Evolutionary conservation across 805 yeast genomes (phyloP).

Genomic region (Metschnikowia cerradonensis): DNA sequence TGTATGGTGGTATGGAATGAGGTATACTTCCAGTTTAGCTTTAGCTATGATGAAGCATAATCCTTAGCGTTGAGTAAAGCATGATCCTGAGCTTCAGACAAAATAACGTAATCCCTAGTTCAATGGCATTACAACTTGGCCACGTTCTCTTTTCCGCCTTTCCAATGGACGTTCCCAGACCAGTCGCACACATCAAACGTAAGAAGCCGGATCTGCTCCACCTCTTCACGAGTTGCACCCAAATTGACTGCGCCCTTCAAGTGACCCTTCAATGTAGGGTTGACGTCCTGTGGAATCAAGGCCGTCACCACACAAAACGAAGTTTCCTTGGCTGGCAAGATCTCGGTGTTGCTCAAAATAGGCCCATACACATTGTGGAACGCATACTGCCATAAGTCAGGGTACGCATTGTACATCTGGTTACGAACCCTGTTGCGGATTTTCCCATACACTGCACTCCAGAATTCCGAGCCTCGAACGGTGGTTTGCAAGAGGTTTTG

Average conservation of each 20-base stretch:
- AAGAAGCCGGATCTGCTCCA: slow-evolving; percentile 56
- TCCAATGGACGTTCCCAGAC: slow-evolving; percentile 57
- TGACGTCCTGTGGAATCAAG: slow-evolving; percentile 87
- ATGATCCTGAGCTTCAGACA: too few relatives aligned
- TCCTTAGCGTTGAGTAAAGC: too few relatives aligned
- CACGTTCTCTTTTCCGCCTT: slow-evolving; percentile 51
- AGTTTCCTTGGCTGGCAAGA: slow-evolving; percentile 65
- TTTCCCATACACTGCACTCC: slow-evolving; percentile 74
- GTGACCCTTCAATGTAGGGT: slow-evolving; percentile 90
- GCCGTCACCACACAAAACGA: slow-evolving; percentile 74
- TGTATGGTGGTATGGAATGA: too few relatives aligned
- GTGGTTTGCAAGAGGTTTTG: slow-evolving; percentile 25
- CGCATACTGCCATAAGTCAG: slow-evolving; percentile 77
- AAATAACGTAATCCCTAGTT: too few relatives aligned
- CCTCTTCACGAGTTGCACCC: slow-evolving; percentile 65
- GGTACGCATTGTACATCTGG: slow-evolving; percentile 73
- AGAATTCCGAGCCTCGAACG: slow-evolving; percentile 58
- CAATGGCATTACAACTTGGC: slow-evolving; percentile 42
- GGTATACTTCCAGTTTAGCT: too few relatives aligned
- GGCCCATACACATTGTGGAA: slow-evolving; percentile 74
- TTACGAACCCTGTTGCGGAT: slow-evolving; percentile 61
- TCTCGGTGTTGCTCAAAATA: slow-evolving; percentile 61
- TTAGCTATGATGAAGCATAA: too few relatives aligned
- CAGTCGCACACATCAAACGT: slow-evolving; percentile 64
- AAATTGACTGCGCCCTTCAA: slow-evolving; percentile 78